Evolutionary conservation across 2,329 filamentous ascomycete genomes (phyloP), one percentile per base, ranked within the genome.

Genomic region (Rachicladosporium sp.): DNA sequence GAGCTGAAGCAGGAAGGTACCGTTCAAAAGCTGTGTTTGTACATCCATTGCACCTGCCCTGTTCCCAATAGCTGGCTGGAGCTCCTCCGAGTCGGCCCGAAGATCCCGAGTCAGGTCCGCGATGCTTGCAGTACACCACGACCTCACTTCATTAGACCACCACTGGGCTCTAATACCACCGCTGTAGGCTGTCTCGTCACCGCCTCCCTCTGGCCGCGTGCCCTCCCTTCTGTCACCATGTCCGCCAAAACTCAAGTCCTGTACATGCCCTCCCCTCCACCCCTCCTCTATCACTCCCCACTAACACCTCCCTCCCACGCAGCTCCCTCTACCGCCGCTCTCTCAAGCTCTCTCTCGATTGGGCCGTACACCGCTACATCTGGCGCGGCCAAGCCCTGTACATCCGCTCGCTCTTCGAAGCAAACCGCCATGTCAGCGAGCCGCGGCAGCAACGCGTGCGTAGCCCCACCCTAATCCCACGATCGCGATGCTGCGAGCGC

Each of bases 351-450:
- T n/a, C n/a, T n/a, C n/a, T n/a, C n/a, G n/a, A n/a, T n/a, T n/a
- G n/a, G n/a, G n/a, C n/a, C n/a, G n/a, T n/a, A n/a, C n/a, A n/a
- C n/a, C n/a, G n/a, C n/a, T n/a, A n/a, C n/a, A n/a, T n/a, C n/a
- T n/a, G n/a, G n/a, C n/a, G n/a, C n/a, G n/a, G n/a, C n/a, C 91
- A 96, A 64, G 91, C 91, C 27, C 69, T 96, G 47, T 96, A 98
- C 63, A 93, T 98, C 55, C 81, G 91, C 54, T 87, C 82, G 30
- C 73, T 96, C 10, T 98, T 96, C 59, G 91, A 98, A 62, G 85
- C 86, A 42, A 96, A 98, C 64, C 84, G 78, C 60, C 70, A 86
- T 59, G 70, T 96, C 44, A 77, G 74, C 42, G 85, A 95, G 58
- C 84, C 85, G 29, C 77, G 86, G 63, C 82, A 88, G 65, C 82